Evolutionary conservation across 2,329 filamentous ascomycete species (phyloP).

Genomic region (Clarireedia sp.): DNA sequence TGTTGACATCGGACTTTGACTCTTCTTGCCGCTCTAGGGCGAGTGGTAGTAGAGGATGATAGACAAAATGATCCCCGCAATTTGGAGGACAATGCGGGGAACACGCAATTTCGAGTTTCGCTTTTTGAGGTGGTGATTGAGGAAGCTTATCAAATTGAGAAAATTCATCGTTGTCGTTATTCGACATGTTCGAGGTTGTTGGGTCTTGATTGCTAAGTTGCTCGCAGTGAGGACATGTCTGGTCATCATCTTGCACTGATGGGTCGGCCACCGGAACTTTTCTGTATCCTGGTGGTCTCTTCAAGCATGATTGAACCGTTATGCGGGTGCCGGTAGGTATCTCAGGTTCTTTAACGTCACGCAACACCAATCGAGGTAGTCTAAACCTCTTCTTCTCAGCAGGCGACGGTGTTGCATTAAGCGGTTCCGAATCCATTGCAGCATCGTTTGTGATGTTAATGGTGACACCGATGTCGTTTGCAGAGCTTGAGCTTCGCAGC

Average conservation of each 20-base stretch:
- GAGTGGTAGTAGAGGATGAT: background rate
- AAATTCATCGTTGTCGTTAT: background rate
- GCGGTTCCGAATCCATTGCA: background rate
- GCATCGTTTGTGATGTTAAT: background rate
- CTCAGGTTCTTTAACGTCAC: conserved; percentile 14
- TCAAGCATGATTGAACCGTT: conserved; percentile 1
- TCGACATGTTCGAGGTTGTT: background rate
- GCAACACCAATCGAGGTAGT: conserved; percentile 20
- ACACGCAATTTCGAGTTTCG: conserved; percentile 2
- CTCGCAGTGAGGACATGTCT: conserved; percentile 6
- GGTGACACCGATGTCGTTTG: conserved; percentile 10
- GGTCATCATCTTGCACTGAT: conserved; percentile 17
- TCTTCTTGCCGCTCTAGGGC: background rate
- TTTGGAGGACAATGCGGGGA: conserved; percentile 6
- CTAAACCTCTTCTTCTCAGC: conserved; percentile 16
- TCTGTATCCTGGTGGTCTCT: background rate
- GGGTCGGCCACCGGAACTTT: conserved; percentile 16
- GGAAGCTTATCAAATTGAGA: conserved; percentile 6
- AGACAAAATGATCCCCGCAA: conserved; percentile 5
- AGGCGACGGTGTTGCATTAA: background rate
- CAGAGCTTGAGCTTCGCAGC: conserved; percentile 15
- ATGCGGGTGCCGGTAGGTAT: background rate
- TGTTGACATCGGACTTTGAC: background rate
- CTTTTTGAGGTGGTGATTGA: conserved; percentile 3
- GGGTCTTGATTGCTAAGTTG: background rate